Evolutionary conservation across 2,329 filamentous ascomycete species (phyloP).

Genomic region (Chaetomiaceae sp.): DNA sequence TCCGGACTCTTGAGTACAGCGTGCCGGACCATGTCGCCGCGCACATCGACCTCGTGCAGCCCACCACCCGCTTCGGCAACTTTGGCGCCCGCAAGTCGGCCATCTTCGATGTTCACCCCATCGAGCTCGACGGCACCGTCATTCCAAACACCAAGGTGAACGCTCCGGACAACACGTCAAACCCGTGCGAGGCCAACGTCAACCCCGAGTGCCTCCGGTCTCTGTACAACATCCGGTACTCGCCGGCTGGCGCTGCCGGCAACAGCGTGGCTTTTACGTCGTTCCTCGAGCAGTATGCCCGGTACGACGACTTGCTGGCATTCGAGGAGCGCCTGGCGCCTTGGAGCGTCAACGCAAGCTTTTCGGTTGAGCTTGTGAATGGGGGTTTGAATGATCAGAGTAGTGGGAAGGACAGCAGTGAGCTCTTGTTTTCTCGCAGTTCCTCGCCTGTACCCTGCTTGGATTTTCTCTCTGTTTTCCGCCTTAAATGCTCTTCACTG

Average conservation of each 20-base stretch:
- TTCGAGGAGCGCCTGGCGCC: conserved; percentile 52
- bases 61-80: conserved; percentile 59
- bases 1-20: conserved; percentile 55
- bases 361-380: conserved; percentile 53
- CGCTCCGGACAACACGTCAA: conserved; percentile 15
- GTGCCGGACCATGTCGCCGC: conserved; percentile 51
- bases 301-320: conserved; percentile 43
- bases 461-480: not conserved
- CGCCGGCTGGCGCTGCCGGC: conserved; percentile 16
- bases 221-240: conserved; percentile 46
- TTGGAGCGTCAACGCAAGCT: conserved; percentile 47
- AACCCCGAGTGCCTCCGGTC: conserved; percentile 46
- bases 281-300: conserved; percentile 47
- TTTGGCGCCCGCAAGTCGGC: conserved; percentile 37
- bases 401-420: conserved; percentile 34
- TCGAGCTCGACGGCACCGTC: conserved; percentile 23
- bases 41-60: conserved; percentile 60
- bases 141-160: not conserved
- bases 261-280: conserved; percentile 38
- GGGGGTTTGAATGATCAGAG: conserved; percentile 48
- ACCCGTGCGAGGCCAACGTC: conserved; percentile 36
- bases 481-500: not conserved
- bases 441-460: not conserved
- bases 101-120: conserved; percentile 35
- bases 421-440: conserved; percentile 1